These are phyloP conservation scores for Serpula lacrymans DNA, from an alignment of 768 basidiomycete genomes.

Conservation along the genomic window DNA sequence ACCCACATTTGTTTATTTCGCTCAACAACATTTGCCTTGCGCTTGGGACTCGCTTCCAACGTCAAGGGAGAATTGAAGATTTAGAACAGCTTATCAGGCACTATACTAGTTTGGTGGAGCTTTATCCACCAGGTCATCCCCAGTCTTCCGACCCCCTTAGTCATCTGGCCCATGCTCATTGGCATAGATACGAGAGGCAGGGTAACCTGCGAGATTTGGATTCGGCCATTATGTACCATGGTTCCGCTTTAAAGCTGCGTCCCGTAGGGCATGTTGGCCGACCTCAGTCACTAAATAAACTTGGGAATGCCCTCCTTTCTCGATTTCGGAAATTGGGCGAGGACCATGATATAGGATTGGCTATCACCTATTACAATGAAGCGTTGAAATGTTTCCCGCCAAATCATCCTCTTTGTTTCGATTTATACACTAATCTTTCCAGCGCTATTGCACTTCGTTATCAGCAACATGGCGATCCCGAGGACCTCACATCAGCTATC, in stretches of 20 bases:
- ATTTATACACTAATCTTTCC: no score
- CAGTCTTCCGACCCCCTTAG: slow-evolving; percentile 1
- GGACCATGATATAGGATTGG: no score
- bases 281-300: slow-evolving; percentile 10
- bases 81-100: slow-evolving; percentile 4
- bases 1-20: slow-evolving; percentile 2
- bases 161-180: slow-evolving; percentile 12
- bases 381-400: no score
- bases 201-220: slow-evolving; percentile 10
- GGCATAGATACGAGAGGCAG: slow-evolving; percentile 3
- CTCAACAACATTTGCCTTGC: slow-evolving; percentile 12
- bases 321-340: slow-evolving; percentile 4
- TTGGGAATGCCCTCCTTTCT: slow-evolving; percentile 5
- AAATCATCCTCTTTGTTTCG: no score
- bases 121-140: slow-evolving; percentile 8
- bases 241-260: slow-evolving; percentile 8
- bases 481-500: not conserved
- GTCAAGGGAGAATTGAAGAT: slow-evolving; percentile 1
- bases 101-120: slow-evolving; percentile 4
- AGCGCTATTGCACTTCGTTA: slow-evolving; percentile 3
- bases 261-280: slow-evolving; percentile 11
- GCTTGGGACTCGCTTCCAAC: not conserved
- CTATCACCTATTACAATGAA: no score
- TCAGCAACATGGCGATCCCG: not conserved
- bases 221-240: slow-evolving; percentile 3